Conservation (phyloP, 148 eudicot genomes). For the Spergularia marina region DNA sequence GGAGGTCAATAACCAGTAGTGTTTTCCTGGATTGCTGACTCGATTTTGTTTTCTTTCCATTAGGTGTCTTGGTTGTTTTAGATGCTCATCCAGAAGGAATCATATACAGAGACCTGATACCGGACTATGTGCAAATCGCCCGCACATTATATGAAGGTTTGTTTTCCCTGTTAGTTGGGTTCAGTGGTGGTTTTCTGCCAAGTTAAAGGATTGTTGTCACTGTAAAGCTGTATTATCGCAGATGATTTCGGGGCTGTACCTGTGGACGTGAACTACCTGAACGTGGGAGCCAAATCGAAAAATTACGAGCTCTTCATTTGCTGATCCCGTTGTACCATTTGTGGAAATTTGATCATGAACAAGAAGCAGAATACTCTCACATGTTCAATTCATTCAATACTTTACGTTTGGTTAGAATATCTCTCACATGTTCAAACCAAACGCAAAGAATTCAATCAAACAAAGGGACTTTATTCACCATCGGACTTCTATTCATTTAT, state of each 20-base stretch:
- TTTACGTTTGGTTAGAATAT: too few relatives aligned
- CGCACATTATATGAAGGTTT: slow-evolving; percentile 96
- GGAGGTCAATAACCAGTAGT: background rate
- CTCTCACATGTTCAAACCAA: too few relatives aligned
- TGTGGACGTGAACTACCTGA: slow-evolving; percentile 86
- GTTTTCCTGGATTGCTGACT: background rate
- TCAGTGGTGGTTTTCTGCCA: background rate
- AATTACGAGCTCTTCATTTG: slow-evolving; percentile 71
- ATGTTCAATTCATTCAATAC: too few relatives aligned
- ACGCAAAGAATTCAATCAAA: too few relatives aligned
- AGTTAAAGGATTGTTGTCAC: background rate
- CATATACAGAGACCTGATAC: slow-evolving; percentile 84
- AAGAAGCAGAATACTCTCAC: too few relatives aligned
- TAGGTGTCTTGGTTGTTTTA: slow-evolving; percentile 88
- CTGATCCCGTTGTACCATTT: too few relatives aligned
- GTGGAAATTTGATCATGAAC: background rate
- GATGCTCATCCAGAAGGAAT: slow-evolving; percentile 92
- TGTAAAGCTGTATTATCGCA: slow-evolving; percentile 19
- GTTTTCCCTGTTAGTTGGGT: slow-evolving; percentile 12
- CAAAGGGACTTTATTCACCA: too few relatives aligned
- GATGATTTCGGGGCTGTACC: slow-evolving; percentile 77
- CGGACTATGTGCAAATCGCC: slow-evolving; percentile 66
- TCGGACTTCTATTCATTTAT: too few relatives aligned
- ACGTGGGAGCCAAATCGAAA: slow-evolving; percentile 49
- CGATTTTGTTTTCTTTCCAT: slow-evolving; percentile 19